Base-by-base conservation (phyloP, 257 asterid species). In the Solanum pinnatisectum region DNA sequence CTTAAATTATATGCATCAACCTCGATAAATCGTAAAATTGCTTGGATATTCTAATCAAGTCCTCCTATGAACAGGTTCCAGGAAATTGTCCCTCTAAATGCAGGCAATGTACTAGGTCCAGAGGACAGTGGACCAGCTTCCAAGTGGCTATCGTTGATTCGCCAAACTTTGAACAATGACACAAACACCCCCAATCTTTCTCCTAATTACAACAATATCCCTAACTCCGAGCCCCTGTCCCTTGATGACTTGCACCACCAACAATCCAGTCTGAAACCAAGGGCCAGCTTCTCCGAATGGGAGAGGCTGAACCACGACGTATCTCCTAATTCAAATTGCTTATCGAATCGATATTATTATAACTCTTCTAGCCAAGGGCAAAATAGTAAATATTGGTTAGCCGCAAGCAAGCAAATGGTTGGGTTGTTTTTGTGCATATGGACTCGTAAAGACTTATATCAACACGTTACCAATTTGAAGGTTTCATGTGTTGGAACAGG, bases 21-120 rank as follows among this genome's bases (percentile, higher is more conserved):
- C 46, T 73, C 44, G 23, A 18, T 73, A 73, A 35, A 22, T 1
- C 27, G 9, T 72, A 71, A 15, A 71, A 15, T 16, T 18, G 0
- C 12, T 70, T 32, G 1, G 3, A 70, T 70, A 70, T 30, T 70
- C 77, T 70, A 30, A 70, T 10, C 3, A 14, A 74, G 65, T 78
- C 15, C 65, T 49, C 22, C 59, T 46, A 81, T 49, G 20, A 49
- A 90, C 93, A 96, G 99, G 91, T 94, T 96, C 85, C 99, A 96
- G 87, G 99, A 96, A 88, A 92, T 95, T 85, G 98, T 96, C 49
- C 99, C 99, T 22, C 89, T 96, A 18, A 96, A 95, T 56, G 98
- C 98, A 10, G 96, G 98, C 73, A 96, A 95, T 73, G 96, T 96
- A 14, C 83, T 96, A 7, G 98, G 98, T 11, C 92, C 96, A 10